Conservation (phyloP, 257 asterid genomes). For the Gynochthodes officinalis region DNA sequence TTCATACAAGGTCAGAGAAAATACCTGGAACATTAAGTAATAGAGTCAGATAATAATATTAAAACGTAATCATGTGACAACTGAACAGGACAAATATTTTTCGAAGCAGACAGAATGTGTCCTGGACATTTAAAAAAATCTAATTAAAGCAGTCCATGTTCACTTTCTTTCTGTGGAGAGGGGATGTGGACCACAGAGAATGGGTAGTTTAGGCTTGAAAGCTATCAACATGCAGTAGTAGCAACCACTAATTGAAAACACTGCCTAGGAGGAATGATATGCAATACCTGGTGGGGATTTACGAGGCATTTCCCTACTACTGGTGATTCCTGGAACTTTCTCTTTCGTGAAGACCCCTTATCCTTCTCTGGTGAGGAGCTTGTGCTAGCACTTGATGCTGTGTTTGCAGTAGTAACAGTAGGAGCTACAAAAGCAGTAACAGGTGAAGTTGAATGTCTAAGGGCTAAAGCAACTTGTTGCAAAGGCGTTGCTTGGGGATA, state of each 20-base stretch:
- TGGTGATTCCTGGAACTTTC: constrained; percentile 91
- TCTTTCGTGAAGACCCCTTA: constrained; percentile 54
- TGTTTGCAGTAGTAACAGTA: constrained; percentile 35
- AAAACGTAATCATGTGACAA: background rate
- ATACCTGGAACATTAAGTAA: constrained; percentile 91
- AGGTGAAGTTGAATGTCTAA: constrained; percentile 71
- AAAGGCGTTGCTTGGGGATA: constrained; percentile 88
- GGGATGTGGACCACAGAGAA: background rate
- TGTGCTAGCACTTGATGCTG: constrained; percentile 33
- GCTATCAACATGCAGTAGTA: background rate
- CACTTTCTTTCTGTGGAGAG: background rate
- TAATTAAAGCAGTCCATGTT: background rate
- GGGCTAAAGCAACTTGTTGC: constrained; percentile 91
- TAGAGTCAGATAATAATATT: constrained; percentile 39
- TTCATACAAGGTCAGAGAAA: constrained; percentile 96
- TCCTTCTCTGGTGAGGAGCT: constrained; percentile 39
- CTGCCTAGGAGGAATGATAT: constrained; percentile 1
- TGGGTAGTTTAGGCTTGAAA: background rate
- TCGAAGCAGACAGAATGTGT: background rate
- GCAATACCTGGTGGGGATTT: constrained; percentile 58
- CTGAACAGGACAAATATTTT: background rate
- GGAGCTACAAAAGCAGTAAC: constrained; percentile 58
- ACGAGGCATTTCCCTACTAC: constrained; percentile 42
- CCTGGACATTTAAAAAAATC: background rate
- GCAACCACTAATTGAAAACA: background rate